A percentile compares a stretch with the other conserved stretches of the same genome.
Conservation (phyloP, 495 filamentous ascomycete genomes). For the Daldinia loculata region DNA sequence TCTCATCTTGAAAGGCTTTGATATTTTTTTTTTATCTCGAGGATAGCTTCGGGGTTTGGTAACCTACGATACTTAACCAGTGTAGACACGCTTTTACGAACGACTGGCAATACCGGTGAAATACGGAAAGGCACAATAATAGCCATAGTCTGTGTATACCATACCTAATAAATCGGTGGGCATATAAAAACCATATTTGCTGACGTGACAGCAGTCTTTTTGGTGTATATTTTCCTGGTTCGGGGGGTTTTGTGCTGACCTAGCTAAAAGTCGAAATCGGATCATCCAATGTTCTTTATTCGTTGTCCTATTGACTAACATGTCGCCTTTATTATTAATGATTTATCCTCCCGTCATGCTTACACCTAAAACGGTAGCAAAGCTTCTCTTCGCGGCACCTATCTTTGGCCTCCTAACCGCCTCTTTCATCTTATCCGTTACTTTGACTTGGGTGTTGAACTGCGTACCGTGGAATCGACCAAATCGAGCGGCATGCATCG, state of each 20-base stretch:
- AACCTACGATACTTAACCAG: background rate
- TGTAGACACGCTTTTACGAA: background rate
- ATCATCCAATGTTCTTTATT: background rate
- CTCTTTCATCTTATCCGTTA: slow-evolving; percentile 5
- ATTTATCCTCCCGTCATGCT: background rate
- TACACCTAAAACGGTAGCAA: background rate
- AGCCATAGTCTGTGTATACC: background rate
- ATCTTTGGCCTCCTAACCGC: background rate
- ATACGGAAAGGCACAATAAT: background rate
- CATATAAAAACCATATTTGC: background rate
- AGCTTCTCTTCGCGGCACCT: background rate
- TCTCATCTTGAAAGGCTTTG: background rate
- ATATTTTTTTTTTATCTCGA: slow-evolving; percentile 6
- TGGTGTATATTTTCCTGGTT: background rate
- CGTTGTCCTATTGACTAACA: background rate
- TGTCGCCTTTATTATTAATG: background rate
- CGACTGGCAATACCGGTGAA: background rate
- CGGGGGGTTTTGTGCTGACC: background rate
- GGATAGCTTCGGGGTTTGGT: background rate
- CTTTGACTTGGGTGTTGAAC: slow-evolving; percentile 2
- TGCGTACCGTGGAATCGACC: slow-evolving; percentile 17
- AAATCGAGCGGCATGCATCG: slow-evolving; percentile 24
- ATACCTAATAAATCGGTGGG: background rate
- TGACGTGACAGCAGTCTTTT: background rate
- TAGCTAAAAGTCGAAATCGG: background rate